phyloP scores from a whole-genome alignment of 208 protist genomes.

The Angomonas deanei region DNA sequence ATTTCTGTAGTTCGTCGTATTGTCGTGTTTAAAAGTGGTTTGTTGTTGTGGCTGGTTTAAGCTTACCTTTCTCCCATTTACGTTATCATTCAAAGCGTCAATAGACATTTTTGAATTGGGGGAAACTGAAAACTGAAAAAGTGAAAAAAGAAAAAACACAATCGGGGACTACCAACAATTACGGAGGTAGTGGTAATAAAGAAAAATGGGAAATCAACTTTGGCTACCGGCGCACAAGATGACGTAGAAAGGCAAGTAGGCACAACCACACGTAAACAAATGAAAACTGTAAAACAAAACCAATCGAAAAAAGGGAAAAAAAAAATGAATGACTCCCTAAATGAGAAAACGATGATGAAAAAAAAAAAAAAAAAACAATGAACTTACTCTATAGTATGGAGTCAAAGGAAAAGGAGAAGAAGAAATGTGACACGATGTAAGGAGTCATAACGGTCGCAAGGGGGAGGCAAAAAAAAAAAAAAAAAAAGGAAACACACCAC shows the following conservation, averaged over 20 bases:
- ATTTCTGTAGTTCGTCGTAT: no score
- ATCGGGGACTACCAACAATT: not conserved
- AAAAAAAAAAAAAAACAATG: constrained; percentile 2
- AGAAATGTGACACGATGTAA: not conserved
- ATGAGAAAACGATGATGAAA: not conserved
- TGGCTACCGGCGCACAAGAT: not conserved
- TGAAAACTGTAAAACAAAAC: not conserved
- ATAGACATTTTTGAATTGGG: not conserved
- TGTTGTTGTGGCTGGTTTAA: no score
- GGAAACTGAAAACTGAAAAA: not conserved
- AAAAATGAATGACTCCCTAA: not conserved
- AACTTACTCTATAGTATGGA: not conserved
- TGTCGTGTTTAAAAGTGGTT: no score
- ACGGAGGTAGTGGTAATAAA: no score
- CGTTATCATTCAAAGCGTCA: no score
- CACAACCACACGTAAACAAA: not conserved
- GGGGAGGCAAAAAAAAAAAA: constrained; percentile 2
- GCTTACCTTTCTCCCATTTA: no score
- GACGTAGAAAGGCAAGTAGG: constrained; percentile 6
- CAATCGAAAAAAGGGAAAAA: not conserved
- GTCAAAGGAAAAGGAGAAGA: constrained; percentile 3
- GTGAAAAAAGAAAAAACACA: constrained; percentile 1
- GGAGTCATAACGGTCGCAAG: not conserved
- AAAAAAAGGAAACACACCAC: not conserved
- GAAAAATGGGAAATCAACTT: not conserved